Conservation (phyloP, 495 filamentous ascomycete species). For the Aspergillus panamensis region DNA sequence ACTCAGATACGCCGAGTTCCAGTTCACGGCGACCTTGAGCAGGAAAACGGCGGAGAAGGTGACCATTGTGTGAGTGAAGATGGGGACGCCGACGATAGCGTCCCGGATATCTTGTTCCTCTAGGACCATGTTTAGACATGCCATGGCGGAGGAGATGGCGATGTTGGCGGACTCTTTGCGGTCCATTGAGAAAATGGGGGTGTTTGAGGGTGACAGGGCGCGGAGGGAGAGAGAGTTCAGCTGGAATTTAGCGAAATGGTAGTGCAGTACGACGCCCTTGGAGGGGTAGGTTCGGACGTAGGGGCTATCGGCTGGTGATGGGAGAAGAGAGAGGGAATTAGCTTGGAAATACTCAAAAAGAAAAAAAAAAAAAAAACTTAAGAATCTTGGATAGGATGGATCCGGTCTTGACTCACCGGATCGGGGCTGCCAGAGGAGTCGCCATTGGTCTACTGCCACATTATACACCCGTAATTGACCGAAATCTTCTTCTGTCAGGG, state of each 20-base stretch:
- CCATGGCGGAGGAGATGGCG: slow-evolving; percentile 55
- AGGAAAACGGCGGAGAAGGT: slow-evolving; percentile 56
- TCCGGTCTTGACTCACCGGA: slow-evolving; percentile 36
- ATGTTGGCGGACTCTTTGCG: slow-evolving; percentile 54
- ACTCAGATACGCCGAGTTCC: slow-evolving; percentile 49
- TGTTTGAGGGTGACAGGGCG: slow-evolving; percentile 47
- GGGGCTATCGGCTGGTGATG: slow-evolving; percentile 41
- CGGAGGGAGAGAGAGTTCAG: slow-evolving; percentile 57
- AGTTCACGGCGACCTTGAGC: slow-evolving; percentile 54
- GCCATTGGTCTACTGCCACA: slow-evolving; percentile 55
- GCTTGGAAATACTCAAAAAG: not conserved
- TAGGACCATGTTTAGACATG: slow-evolving; percentile 52
- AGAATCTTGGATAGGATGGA: not conserved
- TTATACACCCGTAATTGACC: slow-evolving; percentile 50
- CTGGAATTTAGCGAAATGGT: slow-evolving; percentile 59
- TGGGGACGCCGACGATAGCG: slow-evolving; percentile 57
- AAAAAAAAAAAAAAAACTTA: not conserved
- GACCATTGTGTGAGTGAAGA: slow-evolving; percentile 62
- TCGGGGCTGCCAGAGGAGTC: slow-evolving; percentile 52
- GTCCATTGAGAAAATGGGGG: slow-evolving; percentile 50
- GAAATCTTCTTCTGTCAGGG: slow-evolving; percentile 52
- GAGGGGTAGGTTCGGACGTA: slow-evolving; percentile 56
- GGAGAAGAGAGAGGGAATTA: slow-evolving; percentile 9
- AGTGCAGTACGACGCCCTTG: slow-evolving; percentile 58
- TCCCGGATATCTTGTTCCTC: slow-evolving; percentile 54